Conservation (phyloP, 2,329 filamentous ascomycete genomes). For the Fusarium palustre region DNA sequence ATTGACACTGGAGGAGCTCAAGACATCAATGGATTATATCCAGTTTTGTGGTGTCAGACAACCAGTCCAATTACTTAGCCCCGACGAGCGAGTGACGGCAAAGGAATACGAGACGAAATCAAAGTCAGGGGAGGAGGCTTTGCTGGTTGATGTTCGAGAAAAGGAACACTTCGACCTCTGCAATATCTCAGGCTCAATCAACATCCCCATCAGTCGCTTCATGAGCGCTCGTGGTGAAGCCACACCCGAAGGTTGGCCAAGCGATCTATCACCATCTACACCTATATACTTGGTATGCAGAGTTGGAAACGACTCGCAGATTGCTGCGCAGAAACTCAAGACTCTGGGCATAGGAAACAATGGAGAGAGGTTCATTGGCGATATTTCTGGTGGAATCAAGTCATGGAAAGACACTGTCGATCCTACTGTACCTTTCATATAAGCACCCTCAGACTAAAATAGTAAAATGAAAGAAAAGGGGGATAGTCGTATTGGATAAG, state of each 20-base stretch:
- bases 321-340: conserved; percentile 74
- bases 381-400: conserved; percentile 77
- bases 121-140: conserved; percentile 52
- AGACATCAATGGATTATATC: conserved; percentile 79
- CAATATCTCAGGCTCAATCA: conserved; percentile 79
- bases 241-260: conserved; percentile 55
- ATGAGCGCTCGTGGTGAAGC: conserved; percentile 60
- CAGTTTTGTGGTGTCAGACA: conserved; percentile 80
- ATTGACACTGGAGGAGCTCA: conserved; percentile 72
- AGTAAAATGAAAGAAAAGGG: conserved; percentile 23
- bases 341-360: conserved; percentile 66
- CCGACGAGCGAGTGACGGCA: conserved; percentile 76
- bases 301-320: conserved; percentile 82
- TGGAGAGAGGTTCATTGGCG: conserved; percentile 71
- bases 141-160: conserved; percentile 86
- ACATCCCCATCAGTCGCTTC: conserved; percentile 70
- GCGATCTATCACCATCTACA: conserved; percentile 54
- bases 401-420: conserved; percentile 81
- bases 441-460: conserved; percentile 6
- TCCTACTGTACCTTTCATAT: conserved; percentile 64
- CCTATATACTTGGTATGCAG: conserved; percentile 80
- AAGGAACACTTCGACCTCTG: conserved; percentile 87
- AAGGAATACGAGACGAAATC: conserved; percentile 63
- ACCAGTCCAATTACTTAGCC: conserved; percentile 67
- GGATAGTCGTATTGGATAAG: conserved; percentile 39